phyloP scores from a whole-genome alignment of 495 filamentous ascomycete species.

The Eremomyces bilateralis region DNA sequence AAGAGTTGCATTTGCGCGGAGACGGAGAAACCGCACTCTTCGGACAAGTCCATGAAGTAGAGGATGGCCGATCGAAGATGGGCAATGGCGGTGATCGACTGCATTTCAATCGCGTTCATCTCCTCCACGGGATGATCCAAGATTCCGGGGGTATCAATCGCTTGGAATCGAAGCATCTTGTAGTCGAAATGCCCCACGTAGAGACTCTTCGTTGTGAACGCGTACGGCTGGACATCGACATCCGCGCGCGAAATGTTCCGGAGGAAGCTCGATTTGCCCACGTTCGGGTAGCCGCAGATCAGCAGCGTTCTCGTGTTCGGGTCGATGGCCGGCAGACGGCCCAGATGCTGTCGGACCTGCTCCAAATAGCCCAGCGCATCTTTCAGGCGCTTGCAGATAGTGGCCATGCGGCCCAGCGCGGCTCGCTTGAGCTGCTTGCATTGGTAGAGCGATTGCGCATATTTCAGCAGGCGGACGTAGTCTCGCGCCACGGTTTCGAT shows the following conservation, averaged over 20 bases:
- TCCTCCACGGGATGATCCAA: conserved; percentile 94
- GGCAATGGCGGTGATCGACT: conserved; percentile 89
- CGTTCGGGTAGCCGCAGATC: conserved; percentile 94
- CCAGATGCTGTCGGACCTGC: conserved; percentile 93
- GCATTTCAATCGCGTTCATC: conserved; percentile 99
- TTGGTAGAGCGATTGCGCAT: conserved; percentile 88
- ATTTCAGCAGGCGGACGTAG: conserved; percentile 84
- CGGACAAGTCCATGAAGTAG: conserved; percentile 96
- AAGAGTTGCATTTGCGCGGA: conserved; percentile 80
- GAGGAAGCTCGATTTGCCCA: conserved; percentile 90
- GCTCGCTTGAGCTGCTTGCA: conserved; percentile 87
- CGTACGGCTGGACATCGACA: conserved; percentile 94
- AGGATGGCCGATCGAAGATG: conserved; percentile 84
- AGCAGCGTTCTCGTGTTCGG: conserved; percentile 86
- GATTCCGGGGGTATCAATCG: conserved; percentile 80
- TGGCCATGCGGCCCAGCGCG: conserved; percentile 85
- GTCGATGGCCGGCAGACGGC: conserved; percentile 91
- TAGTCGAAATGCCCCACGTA: conserved; percentile 99
- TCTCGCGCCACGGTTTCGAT: conserved; percentile 91
- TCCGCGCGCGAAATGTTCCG: conserved; percentile 82
- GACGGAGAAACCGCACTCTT: conserved; percentile 93
- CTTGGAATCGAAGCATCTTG: conserved; percentile 87
- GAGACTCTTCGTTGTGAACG: conserved; percentile 93
- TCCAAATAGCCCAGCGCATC: conserved; percentile 89
- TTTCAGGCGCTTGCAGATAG: conserved; percentile 78